Conservation (phyloP, 169 alveolate species). For the Perkinsus marinus region DNA sequence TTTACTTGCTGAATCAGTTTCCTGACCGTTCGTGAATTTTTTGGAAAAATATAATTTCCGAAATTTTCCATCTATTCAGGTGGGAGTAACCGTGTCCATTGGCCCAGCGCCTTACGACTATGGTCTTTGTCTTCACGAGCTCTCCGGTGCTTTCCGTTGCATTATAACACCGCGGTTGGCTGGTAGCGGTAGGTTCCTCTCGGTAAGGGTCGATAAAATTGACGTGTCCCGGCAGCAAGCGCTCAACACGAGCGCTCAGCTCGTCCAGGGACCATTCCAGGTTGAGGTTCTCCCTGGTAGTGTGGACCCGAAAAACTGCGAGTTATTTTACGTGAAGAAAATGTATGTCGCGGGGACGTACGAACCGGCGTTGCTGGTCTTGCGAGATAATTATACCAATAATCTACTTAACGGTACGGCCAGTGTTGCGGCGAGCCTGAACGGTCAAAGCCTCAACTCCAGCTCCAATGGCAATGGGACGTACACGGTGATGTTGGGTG, state of each 20-base stretch:
- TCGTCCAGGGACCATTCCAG: slow-evolving; percentile 7
- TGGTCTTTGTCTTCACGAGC: background rate
- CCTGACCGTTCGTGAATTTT: too few relatives aligned
- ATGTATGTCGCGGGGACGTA: slow-evolving; percentile 1
- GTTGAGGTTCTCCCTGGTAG: slow-evolving; percentile 1
- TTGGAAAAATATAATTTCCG: too few relatives aligned
- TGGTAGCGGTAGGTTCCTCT: background rate
- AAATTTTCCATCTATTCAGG: background rate
- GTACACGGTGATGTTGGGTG: slow-evolving; percentile 3
- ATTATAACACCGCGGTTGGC: background rate
- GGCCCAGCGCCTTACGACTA: background rate
- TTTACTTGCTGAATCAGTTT: too few relatives aligned
- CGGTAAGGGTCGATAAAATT: background rate
- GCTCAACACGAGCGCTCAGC: background rate
- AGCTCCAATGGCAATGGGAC: background rate
- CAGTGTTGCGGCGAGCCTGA: background rate
- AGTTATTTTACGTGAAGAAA: background rate
- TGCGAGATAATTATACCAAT: background rate
- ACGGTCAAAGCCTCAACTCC: background rate
- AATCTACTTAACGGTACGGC: background rate
- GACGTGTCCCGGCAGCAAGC: background rate
- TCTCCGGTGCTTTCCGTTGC: background rate
- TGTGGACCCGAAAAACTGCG: background rate
- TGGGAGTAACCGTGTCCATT: background rate
- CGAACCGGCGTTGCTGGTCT: slow-evolving; percentile 1